These are phyloP conservation scores for Clavispora fructus DNA, from an alignment of 805 yeast species.

Conservation along the genomic window DNA sequence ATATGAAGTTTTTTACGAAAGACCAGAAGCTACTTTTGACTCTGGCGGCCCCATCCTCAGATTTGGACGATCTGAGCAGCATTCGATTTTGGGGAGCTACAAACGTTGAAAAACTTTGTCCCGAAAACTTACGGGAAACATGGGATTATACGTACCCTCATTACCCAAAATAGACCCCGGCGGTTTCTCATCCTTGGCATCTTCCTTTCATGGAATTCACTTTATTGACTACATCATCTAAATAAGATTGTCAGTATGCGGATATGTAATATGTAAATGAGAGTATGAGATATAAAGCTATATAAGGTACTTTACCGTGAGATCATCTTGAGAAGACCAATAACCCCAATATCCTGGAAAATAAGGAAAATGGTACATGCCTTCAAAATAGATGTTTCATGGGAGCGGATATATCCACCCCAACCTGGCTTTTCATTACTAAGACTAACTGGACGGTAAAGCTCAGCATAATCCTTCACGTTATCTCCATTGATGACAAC, in stretches of 20 bases:
- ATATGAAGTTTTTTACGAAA: neutral
- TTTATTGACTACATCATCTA: no score
- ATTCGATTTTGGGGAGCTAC: neutral
- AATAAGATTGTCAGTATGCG: no score
- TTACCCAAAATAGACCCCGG: neutral
- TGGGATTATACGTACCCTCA: neutral
- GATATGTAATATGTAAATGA: no score
- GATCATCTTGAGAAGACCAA: neutral
- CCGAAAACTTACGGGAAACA: neutral
- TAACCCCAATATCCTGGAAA: neutral
- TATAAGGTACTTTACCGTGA: neutral
- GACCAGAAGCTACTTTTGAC: neutral
- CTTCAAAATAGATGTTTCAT: neutral
- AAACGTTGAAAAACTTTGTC: neutral
- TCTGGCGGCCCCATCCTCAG: neutral
- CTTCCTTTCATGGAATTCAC: no score
- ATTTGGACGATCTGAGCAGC: neutral
- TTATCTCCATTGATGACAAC: constrained; percentile 9
- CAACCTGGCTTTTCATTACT: neutral
- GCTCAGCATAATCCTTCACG: constrained; percentile 8
- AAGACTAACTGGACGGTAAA: constrained; percentile 8
- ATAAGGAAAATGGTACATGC: neutral
- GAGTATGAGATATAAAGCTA: neutral
- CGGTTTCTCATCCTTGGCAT: no score
- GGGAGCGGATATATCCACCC: neutral